phyloP scores from a whole-genome alignment of 768 basidiomycete species.

The Boletus eberwhitei region DNA sequence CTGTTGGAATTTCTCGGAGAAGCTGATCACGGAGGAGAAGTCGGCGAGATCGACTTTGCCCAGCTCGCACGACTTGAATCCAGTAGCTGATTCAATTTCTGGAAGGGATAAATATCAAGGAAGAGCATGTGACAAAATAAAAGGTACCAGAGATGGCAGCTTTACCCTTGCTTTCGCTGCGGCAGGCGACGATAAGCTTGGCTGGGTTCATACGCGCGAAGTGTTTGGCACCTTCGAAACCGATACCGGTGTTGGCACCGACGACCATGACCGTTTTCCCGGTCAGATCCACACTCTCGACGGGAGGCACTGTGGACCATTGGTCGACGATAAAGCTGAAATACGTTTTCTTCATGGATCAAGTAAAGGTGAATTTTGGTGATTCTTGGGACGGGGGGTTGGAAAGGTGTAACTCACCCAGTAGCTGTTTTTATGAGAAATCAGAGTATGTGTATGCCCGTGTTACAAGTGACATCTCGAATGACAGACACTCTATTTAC shows the following conservation, averaged over 20 bases:
- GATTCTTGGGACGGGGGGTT: background rate
- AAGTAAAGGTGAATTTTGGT: no score
- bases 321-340: constrained; percentile 11
- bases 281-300: constrained; percentile 20
- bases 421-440: background rate
- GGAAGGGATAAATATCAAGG: background rate
- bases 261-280: constrained; percentile 32
- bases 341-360: constrained; percentile 9
- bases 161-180: constrained; percentile 24
- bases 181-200: constrained; percentile 29
- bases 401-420: background rate
- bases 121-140: background rate
- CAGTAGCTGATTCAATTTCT: constrained; percentile 27
- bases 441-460: background rate
- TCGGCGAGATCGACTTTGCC: constrained; percentile 13
- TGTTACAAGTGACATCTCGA: no score
- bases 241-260: constrained; percentile 34
- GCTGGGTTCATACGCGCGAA: constrained; percentile 31
- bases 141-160: constrained; percentile 21
- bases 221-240: constrained; percentile 31
- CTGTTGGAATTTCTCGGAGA: constrained; percentile 4
- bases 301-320: constrained; percentile 16
- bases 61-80: constrained; percentile 25
- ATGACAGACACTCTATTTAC: no score
- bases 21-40: constrained; percentile 14